Evolutionary conservation across 2,329 filamentous ascomycete species (phyloP).

Genomic region (Aureobasidium sp.): DNA sequence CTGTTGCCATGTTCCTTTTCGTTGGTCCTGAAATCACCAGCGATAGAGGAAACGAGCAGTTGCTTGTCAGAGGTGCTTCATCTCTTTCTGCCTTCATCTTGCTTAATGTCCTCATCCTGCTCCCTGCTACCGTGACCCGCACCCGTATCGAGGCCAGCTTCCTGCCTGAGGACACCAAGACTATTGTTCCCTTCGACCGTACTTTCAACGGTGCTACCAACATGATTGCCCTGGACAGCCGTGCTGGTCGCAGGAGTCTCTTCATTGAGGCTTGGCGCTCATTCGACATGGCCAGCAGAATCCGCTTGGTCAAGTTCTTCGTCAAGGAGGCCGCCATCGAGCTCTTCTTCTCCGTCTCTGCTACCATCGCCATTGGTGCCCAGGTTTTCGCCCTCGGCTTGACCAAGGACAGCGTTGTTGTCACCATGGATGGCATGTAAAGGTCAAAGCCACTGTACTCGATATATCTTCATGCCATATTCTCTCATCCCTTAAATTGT

Average conservation of each 20-base stretch:
- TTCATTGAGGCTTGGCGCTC: constrained; percentile 70
- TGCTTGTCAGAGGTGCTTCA: constrained; percentile 20
- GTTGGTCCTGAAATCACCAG: constrained; percentile 15
- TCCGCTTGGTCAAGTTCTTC: constrained; percentile 66
- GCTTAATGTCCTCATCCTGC: constrained; percentile 58
- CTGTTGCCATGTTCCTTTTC: constrained; percentile 19
- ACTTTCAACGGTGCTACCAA: constrained; percentile 66
- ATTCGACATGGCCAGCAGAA: constrained; percentile 63
- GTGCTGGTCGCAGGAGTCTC: constrained; percentile 37
- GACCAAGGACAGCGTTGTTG: not conserved
- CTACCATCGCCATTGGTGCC: constrained; percentile 14
- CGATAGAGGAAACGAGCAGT: constrained; percentile 22
- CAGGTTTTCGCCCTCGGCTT: constrained; percentile 15
- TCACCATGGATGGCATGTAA: constrained; percentile 1
- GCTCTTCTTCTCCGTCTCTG: constrained; percentile 19
- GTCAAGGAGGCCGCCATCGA: constrained; percentile 45
- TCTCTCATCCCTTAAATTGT: constrained; percentile 1
- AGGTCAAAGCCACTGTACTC: not conserved
- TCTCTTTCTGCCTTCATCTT: constrained; percentile 24
- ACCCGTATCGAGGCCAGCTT: constrained; percentile 81
- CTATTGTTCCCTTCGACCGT: constrained; percentile 85
- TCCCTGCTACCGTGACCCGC: constrained; percentile 70
- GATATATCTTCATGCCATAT: not conserved
- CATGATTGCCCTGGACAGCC: constrained; percentile 62
- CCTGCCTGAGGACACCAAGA: constrained; percentile 69